These are phyloP conservation scores for Diplocarpon mali DNA, from an alignment of 2,329 filamentous ascomycete genomes.

Conservation along the genomic window DNA sequence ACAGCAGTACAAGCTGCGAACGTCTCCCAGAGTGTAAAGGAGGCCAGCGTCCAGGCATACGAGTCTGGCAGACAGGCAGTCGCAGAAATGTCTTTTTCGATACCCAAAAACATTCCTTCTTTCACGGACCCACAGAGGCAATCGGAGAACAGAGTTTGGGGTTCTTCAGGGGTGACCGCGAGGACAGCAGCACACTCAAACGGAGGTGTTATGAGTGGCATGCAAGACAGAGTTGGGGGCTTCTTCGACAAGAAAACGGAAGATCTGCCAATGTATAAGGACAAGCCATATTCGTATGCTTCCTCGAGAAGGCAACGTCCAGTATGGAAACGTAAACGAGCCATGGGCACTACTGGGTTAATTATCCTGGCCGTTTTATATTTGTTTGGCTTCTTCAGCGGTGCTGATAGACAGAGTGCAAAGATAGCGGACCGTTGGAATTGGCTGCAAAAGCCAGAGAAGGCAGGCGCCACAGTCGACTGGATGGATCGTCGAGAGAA, in stretches of 20 bases:
- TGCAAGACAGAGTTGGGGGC: constrained; percentile 51
- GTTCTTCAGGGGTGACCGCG: constrained; percentile 36
- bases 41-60: constrained; percentile 37
- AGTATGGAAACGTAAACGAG: constrained; percentile 53
- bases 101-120: constrained; percentile 59
- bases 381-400: constrained; percentile 52
- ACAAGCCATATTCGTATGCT: constrained; percentile 78
- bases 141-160: constrained; percentile 57
- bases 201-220: constrained; percentile 35
- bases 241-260: constrained; percentile 48
- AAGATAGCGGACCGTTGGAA: constrained; percentile 39
- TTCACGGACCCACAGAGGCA: constrained; percentile 54
- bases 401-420: constrained; percentile 24
- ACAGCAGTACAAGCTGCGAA: constrained; percentile 36
- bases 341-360: constrained; percentile 40
- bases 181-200: constrained; percentile 25
- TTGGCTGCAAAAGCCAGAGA: constrained; percentile 44
- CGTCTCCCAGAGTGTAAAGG: constrained; percentile 37
- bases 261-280: constrained; percentile 91
- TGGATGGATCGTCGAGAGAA: constrained; percentile 70
- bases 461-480: constrained; percentile 39
- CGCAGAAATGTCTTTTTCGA: constrained; percentile 49
- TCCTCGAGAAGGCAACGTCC: constrained; percentile 46
- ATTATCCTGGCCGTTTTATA: constrained; percentile 52
- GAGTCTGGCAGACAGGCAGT: constrained; percentile 32